These are phyloP conservation scores for Bassia scoparia DNA, from an alignment of 148 eudicot species.

Conservation along the genomic window DNA sequence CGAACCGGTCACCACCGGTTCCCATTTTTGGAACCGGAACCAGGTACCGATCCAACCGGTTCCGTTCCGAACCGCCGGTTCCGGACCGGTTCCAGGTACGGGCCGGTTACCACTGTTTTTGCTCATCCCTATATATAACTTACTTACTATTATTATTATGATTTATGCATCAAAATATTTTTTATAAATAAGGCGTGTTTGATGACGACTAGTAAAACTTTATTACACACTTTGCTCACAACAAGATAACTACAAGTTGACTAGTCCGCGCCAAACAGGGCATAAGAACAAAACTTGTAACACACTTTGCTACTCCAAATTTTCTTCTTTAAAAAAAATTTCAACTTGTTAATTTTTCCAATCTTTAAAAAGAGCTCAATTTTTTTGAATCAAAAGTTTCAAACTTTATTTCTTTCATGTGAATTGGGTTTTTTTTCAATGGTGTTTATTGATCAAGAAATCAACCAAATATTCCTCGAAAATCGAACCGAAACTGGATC, in stretches of 20 bases:
- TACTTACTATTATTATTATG: no score
- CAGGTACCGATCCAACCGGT: no score
- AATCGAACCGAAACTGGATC: conserved; percentile 32
- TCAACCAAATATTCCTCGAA: conserved; percentile 17
- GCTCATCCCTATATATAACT: no score
- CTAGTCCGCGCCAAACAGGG: conserved; percentile 1
- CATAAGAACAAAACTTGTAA: background rate
- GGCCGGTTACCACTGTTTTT: no score
- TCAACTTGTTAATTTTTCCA: background rate
- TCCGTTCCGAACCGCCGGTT: no score
- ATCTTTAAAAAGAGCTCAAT: background rate
- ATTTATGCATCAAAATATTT: no score
- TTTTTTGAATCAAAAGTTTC: background rate
- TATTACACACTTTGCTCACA: conserved; percentile 11
- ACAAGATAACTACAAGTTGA: conserved; percentile 15
- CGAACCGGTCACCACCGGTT: no score
- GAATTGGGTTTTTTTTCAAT: conserved; percentile 14
- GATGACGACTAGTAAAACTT: background rate
- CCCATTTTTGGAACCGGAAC: no score
- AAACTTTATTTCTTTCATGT: background rate
- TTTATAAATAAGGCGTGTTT: conserved; percentile 23
- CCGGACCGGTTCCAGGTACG: no score
- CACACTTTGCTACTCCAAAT: background rate
- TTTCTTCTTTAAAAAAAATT: background rate
- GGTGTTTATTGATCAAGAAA: conserved; percentile 40